Percentiles rank a stretch among this genome's conserved stretches.
Conservation (phyloP, 306 rosid species). For the Prunus kanzakura region DNA sequence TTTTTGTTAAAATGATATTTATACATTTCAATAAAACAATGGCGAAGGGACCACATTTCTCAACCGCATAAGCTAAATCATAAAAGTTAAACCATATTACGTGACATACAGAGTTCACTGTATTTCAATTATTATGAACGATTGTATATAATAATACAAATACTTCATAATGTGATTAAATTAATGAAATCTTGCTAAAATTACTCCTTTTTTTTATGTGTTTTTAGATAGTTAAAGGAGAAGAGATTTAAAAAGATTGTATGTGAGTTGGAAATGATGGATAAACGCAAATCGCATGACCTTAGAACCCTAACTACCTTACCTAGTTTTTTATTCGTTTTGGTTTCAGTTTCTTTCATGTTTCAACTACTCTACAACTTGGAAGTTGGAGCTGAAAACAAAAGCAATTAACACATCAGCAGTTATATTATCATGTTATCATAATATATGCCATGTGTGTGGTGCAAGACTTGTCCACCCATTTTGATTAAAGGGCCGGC, state of each 20-base stretch:
- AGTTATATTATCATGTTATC: too few species aligned
- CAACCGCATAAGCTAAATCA: background rate
- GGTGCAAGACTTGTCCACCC: too few species aligned
- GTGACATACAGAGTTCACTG: background rate
- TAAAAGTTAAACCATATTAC: background rate
- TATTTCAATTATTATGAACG: background rate
- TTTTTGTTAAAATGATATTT: background rate
- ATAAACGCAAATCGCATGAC: conserved; percentile 72
- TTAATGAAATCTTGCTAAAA: too few species aligned
- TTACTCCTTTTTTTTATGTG: background rate
- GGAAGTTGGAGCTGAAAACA: background rate
- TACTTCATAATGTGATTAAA: background rate
- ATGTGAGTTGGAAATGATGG: conserved; percentile 66
- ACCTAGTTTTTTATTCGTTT: conserved; percentile 49
- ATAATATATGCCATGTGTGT: too few species aligned
- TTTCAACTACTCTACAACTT: conserved; percentile 57
- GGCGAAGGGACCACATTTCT: background rate
- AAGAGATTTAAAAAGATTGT: background rate
- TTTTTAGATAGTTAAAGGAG: background rate
- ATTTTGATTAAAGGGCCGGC: too few species aligned
- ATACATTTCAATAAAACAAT: background rate
- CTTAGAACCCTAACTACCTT: conserved; percentile 60
- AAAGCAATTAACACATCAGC: too few species aligned
- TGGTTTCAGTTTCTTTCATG: conserved; percentile 35
- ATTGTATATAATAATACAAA: background rate